Evolutionary conservation across 176 grass and related monocot genomes (phyloP).

Genomic region (Eleusine coracana): DNA sequence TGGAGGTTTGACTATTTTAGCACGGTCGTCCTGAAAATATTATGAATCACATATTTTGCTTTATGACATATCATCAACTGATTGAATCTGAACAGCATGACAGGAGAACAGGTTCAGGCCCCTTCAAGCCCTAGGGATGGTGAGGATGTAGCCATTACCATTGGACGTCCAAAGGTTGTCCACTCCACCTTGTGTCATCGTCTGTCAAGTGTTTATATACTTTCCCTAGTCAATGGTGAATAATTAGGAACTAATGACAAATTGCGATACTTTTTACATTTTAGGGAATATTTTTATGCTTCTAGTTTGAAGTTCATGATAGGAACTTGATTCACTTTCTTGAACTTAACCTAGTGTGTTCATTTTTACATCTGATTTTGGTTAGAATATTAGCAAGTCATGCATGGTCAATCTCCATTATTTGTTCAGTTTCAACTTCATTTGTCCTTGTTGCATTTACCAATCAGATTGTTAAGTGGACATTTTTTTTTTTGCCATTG

Average conservation of each 20-base stretch:
- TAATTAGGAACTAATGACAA: conserved; percentile 1
- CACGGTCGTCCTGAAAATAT: conserved; percentile 20
- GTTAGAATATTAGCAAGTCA: not conserved
- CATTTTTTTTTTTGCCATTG: not conserved
- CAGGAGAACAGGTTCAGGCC: conserved; percentile 85
- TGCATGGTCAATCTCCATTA: not conserved
- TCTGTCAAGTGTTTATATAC: conserved; percentile 7
- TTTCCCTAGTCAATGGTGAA: conserved; percentile 18
- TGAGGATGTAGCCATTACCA: conserved; percentile 87
- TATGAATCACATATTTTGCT: conserved; percentile 37
- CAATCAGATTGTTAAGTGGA: not conserved
- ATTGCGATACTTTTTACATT: not conserved
- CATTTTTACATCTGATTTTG: not conserved
- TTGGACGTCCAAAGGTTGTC: conserved; percentile 73
- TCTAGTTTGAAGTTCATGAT: conserved; percentile 23
- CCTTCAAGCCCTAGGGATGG: conserved; percentile 95
- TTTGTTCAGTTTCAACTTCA: not conserved
- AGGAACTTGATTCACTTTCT: conserved; percentile 12
- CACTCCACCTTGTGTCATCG: conserved; percentile 15
- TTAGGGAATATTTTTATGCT: not conserved
- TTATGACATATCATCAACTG: conserved; percentile 44
- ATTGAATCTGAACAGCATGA: conserved; percentile 86
- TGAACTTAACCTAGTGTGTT: not conserved
- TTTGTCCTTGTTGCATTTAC: not conserved
- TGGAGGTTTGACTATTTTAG: conserved; percentile 22